Conservation (phyloP, 306 rosid genomes). For the Fagus sylvatica region DNA sequence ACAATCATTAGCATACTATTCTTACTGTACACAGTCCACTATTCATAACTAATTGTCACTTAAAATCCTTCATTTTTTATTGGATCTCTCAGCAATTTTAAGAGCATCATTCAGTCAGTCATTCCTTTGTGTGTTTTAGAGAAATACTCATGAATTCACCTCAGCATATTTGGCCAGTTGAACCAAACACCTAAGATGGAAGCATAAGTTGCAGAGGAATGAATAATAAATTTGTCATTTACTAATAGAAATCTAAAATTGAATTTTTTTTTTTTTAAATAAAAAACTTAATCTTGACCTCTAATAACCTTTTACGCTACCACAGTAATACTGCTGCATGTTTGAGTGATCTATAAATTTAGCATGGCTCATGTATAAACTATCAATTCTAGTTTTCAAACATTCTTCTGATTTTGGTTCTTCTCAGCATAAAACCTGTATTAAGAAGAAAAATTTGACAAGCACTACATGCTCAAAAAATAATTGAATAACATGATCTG, state of each 20-base stretch:
- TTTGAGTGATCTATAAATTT: background rate
- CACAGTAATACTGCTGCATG: background rate
- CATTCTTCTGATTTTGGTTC: background rate
- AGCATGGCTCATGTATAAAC: background rate
- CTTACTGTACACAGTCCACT: background rate
- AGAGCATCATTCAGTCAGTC: background rate
- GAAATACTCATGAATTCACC: background rate
- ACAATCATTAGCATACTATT: background rate
- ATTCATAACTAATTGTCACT: background rate
- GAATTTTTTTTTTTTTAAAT: background rate
- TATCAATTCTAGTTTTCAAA: background rate
- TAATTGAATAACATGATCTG: too few relatives aligned
- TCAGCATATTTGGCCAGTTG: background rate
- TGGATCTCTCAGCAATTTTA: background rate
- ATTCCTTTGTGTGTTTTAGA: background rate
- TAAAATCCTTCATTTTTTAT: background rate
- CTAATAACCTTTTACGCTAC: background rate
- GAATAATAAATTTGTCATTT: background rate
- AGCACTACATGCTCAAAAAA: background rate
- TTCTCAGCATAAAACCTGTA: background rate
- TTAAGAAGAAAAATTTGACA: background rate
- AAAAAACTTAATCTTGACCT: background rate
- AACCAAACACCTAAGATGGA: background rate
- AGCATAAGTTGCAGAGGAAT: background rate
- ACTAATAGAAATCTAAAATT: background rate